phyloP scores from a whole-genome alignment of 345 rosid genomes.

The Aquilaria yunnanensis region DNA sequence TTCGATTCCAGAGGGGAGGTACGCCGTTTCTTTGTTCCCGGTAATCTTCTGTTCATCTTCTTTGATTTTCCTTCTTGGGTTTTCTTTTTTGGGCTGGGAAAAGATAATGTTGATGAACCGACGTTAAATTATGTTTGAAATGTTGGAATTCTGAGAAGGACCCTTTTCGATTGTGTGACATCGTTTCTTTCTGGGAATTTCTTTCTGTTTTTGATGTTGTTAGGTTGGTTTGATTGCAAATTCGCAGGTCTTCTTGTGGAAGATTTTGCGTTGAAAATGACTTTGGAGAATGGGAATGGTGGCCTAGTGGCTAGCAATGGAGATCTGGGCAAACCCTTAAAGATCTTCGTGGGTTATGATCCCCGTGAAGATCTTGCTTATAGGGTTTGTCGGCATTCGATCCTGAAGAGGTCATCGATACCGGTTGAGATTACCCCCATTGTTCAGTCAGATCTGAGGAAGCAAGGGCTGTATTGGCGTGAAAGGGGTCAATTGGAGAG shows the following conservation, averaged over 20 bases:
- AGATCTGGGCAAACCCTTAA: conserved; percentile 35
- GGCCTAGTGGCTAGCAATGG: conserved; percentile 16
- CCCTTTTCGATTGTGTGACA: no score
- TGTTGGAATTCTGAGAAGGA: no score
- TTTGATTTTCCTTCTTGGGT: no score
- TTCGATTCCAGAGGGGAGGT: no score
- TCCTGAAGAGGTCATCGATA: conserved; percentile 67
- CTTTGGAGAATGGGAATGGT: conserved; percentile 26
- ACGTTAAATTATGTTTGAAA: no score
- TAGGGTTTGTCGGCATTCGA: conserved; percentile 73
- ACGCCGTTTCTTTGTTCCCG: no score
- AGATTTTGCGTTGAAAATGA: conserved; percentile 19
- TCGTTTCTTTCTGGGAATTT: no score
- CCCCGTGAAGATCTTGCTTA: conserved; percentile 83
- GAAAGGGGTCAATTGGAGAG: conserved; percentile 79
- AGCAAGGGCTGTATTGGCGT: conserved; percentile 72
- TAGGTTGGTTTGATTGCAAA: conserved; percentile 1
- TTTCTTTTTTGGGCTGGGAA: no score
- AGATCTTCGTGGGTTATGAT: conserved; percentile 93
- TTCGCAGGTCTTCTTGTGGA: conserved; percentile 2
- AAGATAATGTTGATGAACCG: no score
- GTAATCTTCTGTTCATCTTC: no score
- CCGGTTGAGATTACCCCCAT: conserved; percentile 80
- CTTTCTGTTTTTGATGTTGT: background rate
- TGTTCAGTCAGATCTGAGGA: conserved; percentile 73